Evolutionary conservation across 805 yeast species (phyloP), one percentile per base, ranked within the genome.

Genomic region (Candida insectorum): DNA sequence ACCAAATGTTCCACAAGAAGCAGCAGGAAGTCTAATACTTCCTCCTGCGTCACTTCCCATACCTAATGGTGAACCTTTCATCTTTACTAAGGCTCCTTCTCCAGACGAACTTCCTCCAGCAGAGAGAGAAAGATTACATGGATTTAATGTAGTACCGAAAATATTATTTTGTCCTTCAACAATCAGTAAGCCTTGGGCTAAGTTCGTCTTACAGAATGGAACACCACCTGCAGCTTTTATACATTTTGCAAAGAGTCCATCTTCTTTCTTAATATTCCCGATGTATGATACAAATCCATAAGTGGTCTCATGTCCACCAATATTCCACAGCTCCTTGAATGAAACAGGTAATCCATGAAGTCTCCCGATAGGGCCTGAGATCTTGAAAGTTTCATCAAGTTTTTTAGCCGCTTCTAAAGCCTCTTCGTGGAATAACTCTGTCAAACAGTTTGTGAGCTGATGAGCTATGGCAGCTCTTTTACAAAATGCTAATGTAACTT

Each of bases 21-120:
- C 54, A 6, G 76, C 67, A 1, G 80, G 79, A 26, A 62, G 60
- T 33, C 79, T 56, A 22, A 74, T 58, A 11, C 69, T 57, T 9
- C 80, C 79, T 18, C 78, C 79, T 33, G 73, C 68, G 44, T 75
- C 80, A 10, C 73, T 65, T 11, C 81, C 81, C 28, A 77, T 49
- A 14, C 82, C 81, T 21, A 73, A 31, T 6, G 65, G 60, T n/a
- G 74, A 61, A 4, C 77, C 77, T 33, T 56, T 54, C 35, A 67
- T 40, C 1, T 65, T 66, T 7, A 70, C 45, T 17, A 75, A 47
- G 7, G 77, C 73, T 5, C 71, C 75, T 30, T 73, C 79, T 27
- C 79, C 79, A 6, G 78, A 77, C 10, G 75, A 66, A 7, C 75
- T 69, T 0, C 80, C 79, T 26, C 78, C 77, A 15, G 73, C 53